Evolutionary conservation across 2,329 filamentous ascomycete species (phyloP).

Genomic region (Catunica adiposa): DNA sequence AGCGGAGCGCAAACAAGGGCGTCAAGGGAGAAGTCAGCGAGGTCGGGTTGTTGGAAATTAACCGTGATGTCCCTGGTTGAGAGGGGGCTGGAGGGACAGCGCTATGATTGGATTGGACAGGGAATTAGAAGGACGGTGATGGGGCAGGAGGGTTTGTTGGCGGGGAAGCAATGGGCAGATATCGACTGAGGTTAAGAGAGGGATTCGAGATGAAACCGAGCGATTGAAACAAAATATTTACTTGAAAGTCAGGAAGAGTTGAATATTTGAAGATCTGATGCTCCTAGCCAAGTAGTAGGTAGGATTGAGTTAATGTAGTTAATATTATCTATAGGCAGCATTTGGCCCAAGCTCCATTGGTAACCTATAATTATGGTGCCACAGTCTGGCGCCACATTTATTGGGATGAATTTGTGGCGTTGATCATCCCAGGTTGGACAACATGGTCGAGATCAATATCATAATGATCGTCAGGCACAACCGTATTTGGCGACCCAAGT

Average conservation of each 20-base stretch:
- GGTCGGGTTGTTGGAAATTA: background rate
- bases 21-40: background rate
- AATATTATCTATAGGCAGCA: constrained; percentile 1
- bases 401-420: background rate
- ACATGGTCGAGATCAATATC: background rate
- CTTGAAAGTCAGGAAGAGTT: background rate
- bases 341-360: constrained; percentile 1
- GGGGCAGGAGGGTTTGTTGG: too few relatives aligned
- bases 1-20: background rate
- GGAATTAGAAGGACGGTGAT: background rate
- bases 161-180: too few relatives aligned
- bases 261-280: background rate
- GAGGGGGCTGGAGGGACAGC: background rate
- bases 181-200: too few relatives aligned
- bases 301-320: too few relatives aligned
- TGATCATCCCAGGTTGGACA: background rate
- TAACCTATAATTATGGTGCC: background rate
- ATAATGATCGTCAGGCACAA: constrained; percentile 4
- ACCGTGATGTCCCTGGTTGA: background rate
- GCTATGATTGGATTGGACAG: background rate
- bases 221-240: background rate
- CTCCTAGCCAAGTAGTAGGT: too few relatives aligned
- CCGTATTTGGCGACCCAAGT: background rate
- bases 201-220: background rate
- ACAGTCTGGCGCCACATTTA: constrained; percentile 3